Percentiles rank a stretch among this genome's conserved stretches.
phyloP scores from a whole-genome alignment of 208 protist species.

The Leishmania lainsoni region DNA sequence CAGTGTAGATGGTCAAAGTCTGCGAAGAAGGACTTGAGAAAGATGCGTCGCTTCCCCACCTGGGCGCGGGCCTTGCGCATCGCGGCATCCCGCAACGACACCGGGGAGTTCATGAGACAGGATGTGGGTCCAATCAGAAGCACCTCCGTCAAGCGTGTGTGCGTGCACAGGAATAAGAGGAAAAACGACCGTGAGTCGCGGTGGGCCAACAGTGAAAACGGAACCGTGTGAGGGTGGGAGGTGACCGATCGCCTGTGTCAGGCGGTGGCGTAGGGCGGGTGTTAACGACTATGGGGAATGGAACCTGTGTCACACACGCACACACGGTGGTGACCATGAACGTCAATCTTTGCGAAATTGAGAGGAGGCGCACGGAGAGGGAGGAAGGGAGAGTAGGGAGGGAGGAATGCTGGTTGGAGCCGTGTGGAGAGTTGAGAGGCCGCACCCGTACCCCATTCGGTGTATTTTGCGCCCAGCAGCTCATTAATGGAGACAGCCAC shows the following conservation, averaged over 20 bases:
- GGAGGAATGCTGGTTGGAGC: neutral
- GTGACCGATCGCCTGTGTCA: neutral
- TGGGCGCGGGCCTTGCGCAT: slow-evolving; percentile 56
- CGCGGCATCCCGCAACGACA: slow-evolving; percentile 17
- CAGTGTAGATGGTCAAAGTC: slow-evolving; percentile 86
- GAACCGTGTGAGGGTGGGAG: neutral
- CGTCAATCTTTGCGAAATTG: neutral
- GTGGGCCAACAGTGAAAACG: neutral
- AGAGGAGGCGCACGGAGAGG: neutral
- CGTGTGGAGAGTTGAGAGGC: neutral
- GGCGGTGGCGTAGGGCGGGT: neutral
- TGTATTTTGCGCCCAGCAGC: neutral
- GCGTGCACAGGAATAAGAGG: neutral
- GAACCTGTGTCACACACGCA: neutral
- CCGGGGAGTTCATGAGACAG: slow-evolving; percentile 5
- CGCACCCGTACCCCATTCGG: neutral
- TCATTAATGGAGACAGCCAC: neutral
- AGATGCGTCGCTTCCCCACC: slow-evolving; percentile 66
- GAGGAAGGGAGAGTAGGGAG: neutral
- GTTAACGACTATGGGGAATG: neutral
- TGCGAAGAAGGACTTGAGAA: slow-evolving; percentile 77
- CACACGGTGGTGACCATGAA: neutral
- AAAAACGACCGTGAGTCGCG: neutral
- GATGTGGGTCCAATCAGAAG: neutral
- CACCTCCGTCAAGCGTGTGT: neutral